phyloP scores from a whole-genome alignment of 2,329 filamentous ascomycete genomes.

The Aspergillus pseudoterreus region DNA sequence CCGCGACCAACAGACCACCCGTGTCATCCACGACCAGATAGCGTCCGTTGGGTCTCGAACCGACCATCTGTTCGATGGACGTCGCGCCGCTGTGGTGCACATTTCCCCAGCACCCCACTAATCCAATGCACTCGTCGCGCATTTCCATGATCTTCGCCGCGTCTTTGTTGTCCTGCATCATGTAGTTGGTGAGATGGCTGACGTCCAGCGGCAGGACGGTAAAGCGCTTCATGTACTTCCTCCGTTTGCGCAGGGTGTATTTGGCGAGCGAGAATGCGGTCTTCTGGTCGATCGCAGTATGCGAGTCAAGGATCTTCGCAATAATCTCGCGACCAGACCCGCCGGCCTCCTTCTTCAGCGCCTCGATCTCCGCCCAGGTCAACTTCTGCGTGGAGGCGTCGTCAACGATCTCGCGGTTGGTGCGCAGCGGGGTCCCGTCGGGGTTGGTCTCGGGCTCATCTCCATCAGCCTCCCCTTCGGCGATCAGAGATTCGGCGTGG shows the following conservation, averaged over 20 bases:
- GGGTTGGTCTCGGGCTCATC: constrained; percentile 31
- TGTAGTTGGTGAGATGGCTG: constrained; percentile 68
- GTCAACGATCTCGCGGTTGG: constrained; percentile 62
- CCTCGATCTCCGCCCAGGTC: constrained; percentile 67
- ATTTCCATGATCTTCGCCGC: constrained; percentile 78
- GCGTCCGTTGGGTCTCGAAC: constrained; percentile 50
- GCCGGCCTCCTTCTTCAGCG: constrained; percentile 66
- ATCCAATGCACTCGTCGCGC: constrained; percentile 74
- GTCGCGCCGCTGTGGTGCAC: constrained; percentile 66
- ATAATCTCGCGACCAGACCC: constrained; percentile 85
- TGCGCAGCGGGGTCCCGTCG: constrained; percentile 52
- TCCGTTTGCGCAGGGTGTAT: constrained; percentile 90
- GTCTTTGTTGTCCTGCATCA: constrained; percentile 72
- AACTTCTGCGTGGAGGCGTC: constrained; percentile 70
- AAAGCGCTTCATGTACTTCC: constrained; percentile 88
- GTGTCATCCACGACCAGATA: constrained; percentile 88
- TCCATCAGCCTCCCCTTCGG: constrained; percentile 38
- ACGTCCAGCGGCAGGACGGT: constrained; percentile 81
- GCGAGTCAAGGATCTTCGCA: constrained; percentile 84
- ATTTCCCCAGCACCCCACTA: constrained; percentile 87
- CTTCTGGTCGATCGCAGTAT: constrained; percentile 88
- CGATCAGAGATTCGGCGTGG: constrained; percentile 70
- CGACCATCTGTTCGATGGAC: constrained; percentile 19
- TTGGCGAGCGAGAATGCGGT: constrained; percentile 91
- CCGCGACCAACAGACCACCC: constrained; percentile 74